Evolutionary conservation across 2,329 filamentous ascomycete genomes (phyloP).

Genomic region (Monilinia fructigena): DNA sequence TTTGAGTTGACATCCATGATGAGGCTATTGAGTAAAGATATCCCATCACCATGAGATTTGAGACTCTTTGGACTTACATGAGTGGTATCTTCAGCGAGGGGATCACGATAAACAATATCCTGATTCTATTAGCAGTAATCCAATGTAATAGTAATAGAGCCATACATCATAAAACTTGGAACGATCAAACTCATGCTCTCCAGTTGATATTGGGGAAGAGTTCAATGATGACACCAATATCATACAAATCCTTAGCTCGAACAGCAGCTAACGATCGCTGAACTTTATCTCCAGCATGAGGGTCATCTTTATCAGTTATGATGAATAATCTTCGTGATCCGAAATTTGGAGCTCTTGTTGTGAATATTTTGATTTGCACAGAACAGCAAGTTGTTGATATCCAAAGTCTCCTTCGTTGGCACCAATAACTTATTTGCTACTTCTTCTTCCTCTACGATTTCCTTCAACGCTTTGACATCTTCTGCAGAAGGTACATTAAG

Average conservation of each 20-base stretch:
- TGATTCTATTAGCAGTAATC: constrained; percentile 41
- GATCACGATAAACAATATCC: constrained; percentile 88
- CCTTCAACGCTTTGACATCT: constrained; percentile 78
- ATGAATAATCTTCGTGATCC: constrained; percentile 90
- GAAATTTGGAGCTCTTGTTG: constrained; percentile 91
- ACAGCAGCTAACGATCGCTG: constrained; percentile 75
- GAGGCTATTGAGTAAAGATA: constrained; percentile 75
- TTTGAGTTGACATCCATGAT: constrained; percentile 89
- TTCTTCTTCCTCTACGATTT: constrained; percentile 75
- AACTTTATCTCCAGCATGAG: constrained; percentile 70
- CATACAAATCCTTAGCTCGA: constrained; percentile 90
- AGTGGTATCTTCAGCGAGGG: constrained; percentile 67
- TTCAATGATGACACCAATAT: constrained; percentile 87
- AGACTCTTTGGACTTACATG: constrained; percentile 54
- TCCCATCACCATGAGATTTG: constrained; percentile 69
- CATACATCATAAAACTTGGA: constrained; percentile 87
- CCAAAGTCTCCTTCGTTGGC: constrained; percentile 66
- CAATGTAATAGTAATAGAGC: background rate
- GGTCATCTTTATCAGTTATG: constrained; percentile 90
- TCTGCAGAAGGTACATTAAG: constrained; percentile 82
- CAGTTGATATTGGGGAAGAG: constrained; percentile 84
- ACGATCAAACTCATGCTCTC: constrained; percentile 71
- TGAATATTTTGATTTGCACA: constrained; percentile 95
- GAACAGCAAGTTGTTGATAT: constrained; percentile 88
- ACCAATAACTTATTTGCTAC: constrained; percentile 66